Percentiles rank a stretch among this genome's conserved stretches.
These are phyloP conservation scores for Diaporthe sp. DNA, from an alignment of 2,329 filamentous ascomycete genomes.

Conservation along the genomic window DNA sequence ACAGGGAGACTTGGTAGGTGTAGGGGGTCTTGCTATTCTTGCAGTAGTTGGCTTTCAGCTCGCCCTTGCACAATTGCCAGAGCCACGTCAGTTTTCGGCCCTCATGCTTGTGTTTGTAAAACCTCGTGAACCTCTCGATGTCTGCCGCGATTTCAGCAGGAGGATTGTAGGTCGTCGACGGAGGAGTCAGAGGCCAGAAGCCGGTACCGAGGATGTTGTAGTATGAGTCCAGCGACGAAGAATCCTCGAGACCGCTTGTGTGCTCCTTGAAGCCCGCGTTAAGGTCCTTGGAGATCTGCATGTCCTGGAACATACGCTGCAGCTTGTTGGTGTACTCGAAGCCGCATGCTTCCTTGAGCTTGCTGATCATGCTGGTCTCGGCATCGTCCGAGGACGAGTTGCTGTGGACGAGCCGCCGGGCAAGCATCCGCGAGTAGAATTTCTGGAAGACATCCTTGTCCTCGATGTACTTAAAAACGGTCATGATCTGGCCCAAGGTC, in stretches of 20 bases:
- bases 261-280: conserved; percentile 90
- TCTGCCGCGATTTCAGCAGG: conserved; percentile 87
- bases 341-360: conserved; percentile 97
- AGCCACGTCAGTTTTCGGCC: conserved; percentile 97
- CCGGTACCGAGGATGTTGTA: conserved; percentile 96
- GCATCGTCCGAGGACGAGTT: conserved; percentile 97
- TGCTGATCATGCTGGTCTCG: conserved; percentile 99
- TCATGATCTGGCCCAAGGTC: conserved; percentile 94
- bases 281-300: conserved; percentile 98
- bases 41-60: conserved; percentile 93
- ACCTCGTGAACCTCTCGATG: conserved; percentile 88
- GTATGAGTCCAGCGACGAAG: conserved; percentile 81
- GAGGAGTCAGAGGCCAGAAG: conserved; percentile 94
- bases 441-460: conserved; percentile 99
- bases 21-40: conserved; percentile 90
- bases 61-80: conserved; percentile 98
- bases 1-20: conserved; percentile 97
- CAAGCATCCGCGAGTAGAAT: conserved; percentile 97
- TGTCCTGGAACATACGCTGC: conserved; percentile 99
- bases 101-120: conserved; percentile 96
- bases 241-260: conserved; percentile 71
- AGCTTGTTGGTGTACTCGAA: conserved; percentile 99
- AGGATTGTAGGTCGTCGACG: conserved; percentile 88
- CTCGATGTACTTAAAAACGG: conserved; percentile 99
- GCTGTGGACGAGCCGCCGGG: conserved; percentile 92